Evolutionary conservation across 2,329 filamentous ascomycete genomes (phyloP), one percentile per base, ranked within the genome.

Genomic region (Diaporthe humulicola): DNA sequence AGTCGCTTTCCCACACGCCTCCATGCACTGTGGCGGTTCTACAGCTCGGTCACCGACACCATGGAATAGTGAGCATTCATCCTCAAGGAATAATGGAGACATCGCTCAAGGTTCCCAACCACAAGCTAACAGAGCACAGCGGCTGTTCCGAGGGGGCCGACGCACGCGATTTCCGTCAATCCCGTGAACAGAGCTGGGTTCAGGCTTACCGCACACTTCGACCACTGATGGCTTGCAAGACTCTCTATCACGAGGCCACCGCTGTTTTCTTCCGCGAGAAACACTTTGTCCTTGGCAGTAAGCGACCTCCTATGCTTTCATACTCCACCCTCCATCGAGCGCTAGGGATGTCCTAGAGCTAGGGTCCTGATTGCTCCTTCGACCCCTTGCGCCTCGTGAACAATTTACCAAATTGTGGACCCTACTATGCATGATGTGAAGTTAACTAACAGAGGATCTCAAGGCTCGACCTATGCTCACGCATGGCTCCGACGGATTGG

Each of bases 401-500:
- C 52, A 22, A 2, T n/a, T n/a, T n/a, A 22, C 33, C 56, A 58
- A 36, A 38, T 36, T 12, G 10, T 25, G 22, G 19, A 4, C 9
- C 33, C 33, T 4, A 15, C 33, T 22, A n/a, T 6, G n/a, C 1
- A 22, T 12, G 10, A 4, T 64, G 4, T 4, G 40, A 22, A 45
- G 2, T 64, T 7, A 22, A 30, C 40, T 64, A 22, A 64, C 57
- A 45, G 10, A 9, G 22, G 8, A 19, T 45, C 10, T 1, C 6
- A 45, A 64, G 58, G 38, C 36, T 56, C 66, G 22, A 70, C 66
- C 2, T 70, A 57, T 42, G 66, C 66, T 8, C 66, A 56, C 12
- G 66, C 66, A 10, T 70, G 66, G 66, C 66, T 70, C n/a, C 33
- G 66, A 40, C 28, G 50, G 10, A 70, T 70, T 19, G 66, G 66